Conservation (phyloP, 768 basidiomycete species). For the Terana coerulea region DNA sequence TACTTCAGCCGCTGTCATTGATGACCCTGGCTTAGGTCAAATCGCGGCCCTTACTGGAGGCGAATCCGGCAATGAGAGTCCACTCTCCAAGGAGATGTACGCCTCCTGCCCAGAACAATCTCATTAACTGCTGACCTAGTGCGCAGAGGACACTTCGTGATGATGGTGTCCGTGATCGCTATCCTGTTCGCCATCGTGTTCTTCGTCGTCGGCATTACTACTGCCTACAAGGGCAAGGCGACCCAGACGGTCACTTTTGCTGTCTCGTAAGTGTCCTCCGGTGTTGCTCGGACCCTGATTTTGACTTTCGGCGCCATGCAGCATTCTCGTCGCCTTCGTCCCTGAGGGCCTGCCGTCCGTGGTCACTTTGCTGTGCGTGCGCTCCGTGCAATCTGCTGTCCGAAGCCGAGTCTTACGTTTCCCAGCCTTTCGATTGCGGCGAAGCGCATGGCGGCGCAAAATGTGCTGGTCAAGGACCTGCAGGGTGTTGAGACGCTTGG, state of each 20-base stretch:
- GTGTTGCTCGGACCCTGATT: background rate
- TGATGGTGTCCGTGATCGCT: conserved; percentile 58
- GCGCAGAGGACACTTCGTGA: conserved; percentile 53
- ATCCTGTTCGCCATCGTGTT: conserved; percentile 60
- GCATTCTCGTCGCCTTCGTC: conserved; percentile 55
- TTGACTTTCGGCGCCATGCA: background rate
- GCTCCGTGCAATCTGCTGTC: background rate
- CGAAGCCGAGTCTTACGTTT: too few species aligned
- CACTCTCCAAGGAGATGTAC: conserved; percentile 62
- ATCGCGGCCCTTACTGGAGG: conserved; percentile 64
- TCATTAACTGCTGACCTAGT: conserved; percentile 3
- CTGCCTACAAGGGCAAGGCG: conserved; percentile 60
- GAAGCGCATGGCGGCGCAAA: conserved; percentile 67
- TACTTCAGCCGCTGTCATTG: background rate
- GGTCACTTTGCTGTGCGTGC: conserved; percentile 49
- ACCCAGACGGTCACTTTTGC: conserved; percentile 60
- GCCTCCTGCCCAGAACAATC: background rate
- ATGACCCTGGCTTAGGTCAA: conserved; percentile 42
- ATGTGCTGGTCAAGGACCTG: conserved; percentile 71
- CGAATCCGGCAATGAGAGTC: conserved; percentile 61
- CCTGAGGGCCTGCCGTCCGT: conserved; percentile 64
- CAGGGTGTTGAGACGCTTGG: conserved; percentile 71
- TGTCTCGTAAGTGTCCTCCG: conserved; percentile 33
- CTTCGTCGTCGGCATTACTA: conserved; percentile 62
- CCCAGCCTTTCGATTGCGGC: conserved; percentile 57